Percentiles rank a stretch among this genome's conserved stretches.
phyloP scores from a whole-genome alignment of 768 basidiomycete species.

The Suillus discolor region DNA sequence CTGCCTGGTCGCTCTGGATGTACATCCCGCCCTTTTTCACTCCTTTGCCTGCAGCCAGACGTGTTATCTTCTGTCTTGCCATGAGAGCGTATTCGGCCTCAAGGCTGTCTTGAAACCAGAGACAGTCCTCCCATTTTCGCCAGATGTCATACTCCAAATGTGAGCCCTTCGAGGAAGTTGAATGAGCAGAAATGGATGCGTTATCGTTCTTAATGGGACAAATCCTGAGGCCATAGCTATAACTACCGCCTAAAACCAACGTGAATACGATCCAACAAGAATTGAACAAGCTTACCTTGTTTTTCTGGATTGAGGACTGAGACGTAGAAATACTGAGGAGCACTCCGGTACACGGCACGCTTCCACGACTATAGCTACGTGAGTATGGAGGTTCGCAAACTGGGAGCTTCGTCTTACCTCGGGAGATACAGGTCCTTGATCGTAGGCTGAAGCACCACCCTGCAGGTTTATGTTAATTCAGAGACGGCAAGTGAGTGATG shows the following conservation, averaged over 20 bases:
- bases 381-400: background rate
- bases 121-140: conserved; percentile 82
- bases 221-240: conserved; percentile 66
- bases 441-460: conserved; percentile 13
- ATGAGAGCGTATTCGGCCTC: conserved; percentile 65
- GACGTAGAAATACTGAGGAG: conserved; percentile 62
- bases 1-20: conserved; percentile 69
- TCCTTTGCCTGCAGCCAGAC: conserved; percentile 72
- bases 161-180: conserved; percentile 33
- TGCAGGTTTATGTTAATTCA: conserved; percentile 10
- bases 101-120: conserved; percentile 71
- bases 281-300: conserved; percentile 43
- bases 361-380: conserved; percentile 51
- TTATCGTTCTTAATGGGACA: conserved; percentile 43
- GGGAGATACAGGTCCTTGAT: conserved; percentile 17
- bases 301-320: conserved; percentile 61
- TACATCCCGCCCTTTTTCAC: conserved; percentile 72
- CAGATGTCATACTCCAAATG: conserved; percentile 69
- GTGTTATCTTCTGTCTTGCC: conserved; percentile 67
- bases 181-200: conserved; percentile 21
- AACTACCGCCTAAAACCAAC: conserved; percentile 44
- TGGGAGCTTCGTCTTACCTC: conserved; percentile 25
- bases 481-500: background rate
- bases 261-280: conserved; percentile 9
- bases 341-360: conserved; percentile 57